Conservation (phyloP, 2,329 filamentous ascomycete genomes). For the Fusarium aywerte region DNA sequence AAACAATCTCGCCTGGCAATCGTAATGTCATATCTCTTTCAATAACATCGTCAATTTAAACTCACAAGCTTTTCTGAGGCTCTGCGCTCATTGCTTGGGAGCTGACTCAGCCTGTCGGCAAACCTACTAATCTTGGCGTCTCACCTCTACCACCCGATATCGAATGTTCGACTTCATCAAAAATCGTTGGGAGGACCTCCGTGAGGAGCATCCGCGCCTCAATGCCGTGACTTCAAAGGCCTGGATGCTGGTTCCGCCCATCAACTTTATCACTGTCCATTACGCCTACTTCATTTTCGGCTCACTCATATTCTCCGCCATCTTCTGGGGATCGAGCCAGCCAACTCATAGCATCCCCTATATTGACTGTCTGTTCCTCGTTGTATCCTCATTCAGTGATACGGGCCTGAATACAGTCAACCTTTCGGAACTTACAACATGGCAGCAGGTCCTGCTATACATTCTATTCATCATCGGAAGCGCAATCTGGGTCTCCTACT, state of each 20-base stretch:
- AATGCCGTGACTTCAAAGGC: constrained; percentile 3
- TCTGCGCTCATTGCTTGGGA: constrained; percentile 18
- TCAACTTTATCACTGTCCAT: constrained; percentile 73
- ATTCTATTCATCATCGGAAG: constrained; percentile 73
- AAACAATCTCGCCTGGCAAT: background rate
- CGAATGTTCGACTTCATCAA: constrained; percentile 38
- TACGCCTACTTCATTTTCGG: constrained; percentile 73
- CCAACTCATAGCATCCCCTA: constrained; percentile 65
- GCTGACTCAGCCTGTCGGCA: constrained; percentile 20
- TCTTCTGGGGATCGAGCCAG: constrained; percentile 70
- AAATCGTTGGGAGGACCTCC: constrained; percentile 38
- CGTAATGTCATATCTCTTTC: constrained; percentile 34
- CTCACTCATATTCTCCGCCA: constrained; percentile 64
- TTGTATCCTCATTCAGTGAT: constrained; percentile 73
- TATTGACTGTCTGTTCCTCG: constrained; percentile 73
- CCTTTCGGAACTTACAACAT: constrained; percentile 71
- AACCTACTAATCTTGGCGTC: constrained; percentile 19
- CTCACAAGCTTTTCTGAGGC: constrained; percentile 7
- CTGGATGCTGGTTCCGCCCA: constrained; percentile 50
- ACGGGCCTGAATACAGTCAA: constrained; percentile 76
- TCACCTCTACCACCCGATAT: constrained; percentile 1
- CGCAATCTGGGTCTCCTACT: constrained; percentile 73
- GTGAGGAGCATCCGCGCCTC: constrained; percentile 37
- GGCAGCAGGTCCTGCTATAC: constrained; percentile 74
- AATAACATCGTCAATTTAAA: constrained; percentile 17